These are phyloP conservation scores for Speleostelium caveatum DNA, from an alignment of 78 protist species.

Conservation along the genomic window DNA sequence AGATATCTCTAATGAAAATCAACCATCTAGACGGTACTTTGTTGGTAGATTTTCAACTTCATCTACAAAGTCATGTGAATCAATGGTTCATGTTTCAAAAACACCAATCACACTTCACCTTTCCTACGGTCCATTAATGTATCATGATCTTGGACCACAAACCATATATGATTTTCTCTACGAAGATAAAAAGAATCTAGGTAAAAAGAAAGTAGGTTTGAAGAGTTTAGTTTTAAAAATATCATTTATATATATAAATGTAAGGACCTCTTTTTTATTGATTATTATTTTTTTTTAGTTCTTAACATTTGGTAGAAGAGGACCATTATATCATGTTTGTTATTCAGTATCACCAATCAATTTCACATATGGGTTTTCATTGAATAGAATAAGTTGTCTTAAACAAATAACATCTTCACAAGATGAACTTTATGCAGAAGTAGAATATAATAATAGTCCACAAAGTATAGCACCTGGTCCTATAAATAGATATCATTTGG, in stretches of 20 bases:
- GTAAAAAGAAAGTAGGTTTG: slow-evolving; percentile 60
- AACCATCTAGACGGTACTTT: slow-evolving; percentile 73
- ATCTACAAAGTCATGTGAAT: slow-evolving; percentile 71
- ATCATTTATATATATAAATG: neutral
- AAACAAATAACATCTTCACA: slow-evolving; percentile 59
- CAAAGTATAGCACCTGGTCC: slow-evolving; percentile 79
- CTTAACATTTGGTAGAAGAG: slow-evolving; percentile 80
- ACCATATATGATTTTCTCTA: slow-evolving; percentile 70
- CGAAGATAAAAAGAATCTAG: slow-evolving; percentile 59
- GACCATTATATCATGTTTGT: slow-evolving; percentile 80
- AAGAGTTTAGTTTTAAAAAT: too few species aligned
- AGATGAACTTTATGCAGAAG: slow-evolving; percentile 84
- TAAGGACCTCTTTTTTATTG: neutral
- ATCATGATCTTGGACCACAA: slow-evolving; percentile 80
- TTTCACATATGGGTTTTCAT: slow-evolving; percentile 71
- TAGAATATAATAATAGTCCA: slow-evolving; percentile 79
- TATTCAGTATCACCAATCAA: slow-evolving; percentile 80
- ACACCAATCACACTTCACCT: slow-evolving; percentile 72
- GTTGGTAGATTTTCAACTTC: slow-evolving; percentile 78
- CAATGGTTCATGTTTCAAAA: slow-evolving; percentile 63
- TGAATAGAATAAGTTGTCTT: slow-evolving; percentile 69
- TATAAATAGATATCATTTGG: slow-evolving; percentile 79
- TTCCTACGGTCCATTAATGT: slow-evolving; percentile 78
- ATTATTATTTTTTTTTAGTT: slow-evolving; percentile 11
- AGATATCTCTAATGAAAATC: slow-evolving; percentile 76